Percentiles rank a stretch among this genome's conserved stretches.
phyloP scores from a whole-genome alignment of 192 early-diverging fungal genomes.

The Coemansia brasiliensis region DNA sequence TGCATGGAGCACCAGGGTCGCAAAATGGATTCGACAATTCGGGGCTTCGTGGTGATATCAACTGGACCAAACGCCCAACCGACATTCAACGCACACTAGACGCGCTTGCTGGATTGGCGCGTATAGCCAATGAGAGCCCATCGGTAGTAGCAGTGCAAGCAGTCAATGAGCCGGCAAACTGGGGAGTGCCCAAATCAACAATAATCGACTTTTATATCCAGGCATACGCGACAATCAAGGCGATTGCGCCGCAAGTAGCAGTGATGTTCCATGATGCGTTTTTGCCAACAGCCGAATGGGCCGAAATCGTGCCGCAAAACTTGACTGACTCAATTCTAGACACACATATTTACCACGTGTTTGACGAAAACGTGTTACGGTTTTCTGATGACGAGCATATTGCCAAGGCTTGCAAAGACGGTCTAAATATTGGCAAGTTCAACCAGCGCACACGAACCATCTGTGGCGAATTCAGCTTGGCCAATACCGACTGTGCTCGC shows the following conservation, averaged over 20 bases:
- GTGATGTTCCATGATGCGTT: slow-evolving; percentile 53
- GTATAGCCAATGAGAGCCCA: slow-evolving; percentile 36
- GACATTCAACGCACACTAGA: slow-evolving; percentile 35
- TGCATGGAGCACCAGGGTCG: slow-evolving; percentile 72
- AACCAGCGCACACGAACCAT: slow-evolving; percentile 53
- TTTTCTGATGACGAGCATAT: slow-evolving; percentile 32
- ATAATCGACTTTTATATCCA: slow-evolving; percentile 40
- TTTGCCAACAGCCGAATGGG: slow-evolving; percentile 42
- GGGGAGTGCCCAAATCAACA: slow-evolving; percentile 38
- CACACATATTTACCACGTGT: slow-evolving; percentile 58
- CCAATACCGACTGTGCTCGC: slow-evolving; percentile 69
- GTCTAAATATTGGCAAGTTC: slow-evolving; percentile 34
- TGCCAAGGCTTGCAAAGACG: slow-evolving; percentile 28
- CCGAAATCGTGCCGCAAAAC: slow-evolving; percentile 26
- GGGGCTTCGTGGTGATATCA: slow-evolving; percentile 44
- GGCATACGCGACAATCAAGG: slow-evolving; percentile 29
- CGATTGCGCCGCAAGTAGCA: slow-evolving; percentile 29
- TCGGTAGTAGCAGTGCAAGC: slow-evolving; percentile 40
- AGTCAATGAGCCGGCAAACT: slow-evolving; percentile 57
- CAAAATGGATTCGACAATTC: slow-evolving; percentile 68
- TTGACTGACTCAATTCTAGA: slow-evolving; percentile 42
- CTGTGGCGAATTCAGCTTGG: slow-evolving; percentile 73
- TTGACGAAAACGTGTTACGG: slow-evolving; percentile 28
- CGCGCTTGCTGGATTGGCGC: slow-evolving; percentile 30
- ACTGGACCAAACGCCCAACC: slow-evolving; percentile 29